These are phyloP conservation scores for Lipomyces oligophaga DNA, from an alignment of 805 yeast species.

Conservation along the genomic window DNA sequence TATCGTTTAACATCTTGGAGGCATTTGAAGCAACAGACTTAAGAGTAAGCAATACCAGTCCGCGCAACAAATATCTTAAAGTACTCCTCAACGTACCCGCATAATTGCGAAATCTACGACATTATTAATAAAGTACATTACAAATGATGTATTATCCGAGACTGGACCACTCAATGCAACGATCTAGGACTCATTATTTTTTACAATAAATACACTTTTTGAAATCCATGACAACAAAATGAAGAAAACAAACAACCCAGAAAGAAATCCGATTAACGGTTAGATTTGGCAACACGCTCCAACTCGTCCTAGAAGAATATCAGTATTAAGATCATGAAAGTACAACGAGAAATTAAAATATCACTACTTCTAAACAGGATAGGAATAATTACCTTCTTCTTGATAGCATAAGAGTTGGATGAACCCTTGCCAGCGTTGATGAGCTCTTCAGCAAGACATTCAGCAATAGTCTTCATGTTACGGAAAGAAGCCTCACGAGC, in stretches of 20 bases:
- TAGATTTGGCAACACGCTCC: constrained; percentile 99
- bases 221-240: constrained; percentile 12
- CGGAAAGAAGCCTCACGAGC: constrained; percentile 99
- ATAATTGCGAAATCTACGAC: too few relatives aligned
- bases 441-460: constrained; percentile 99
- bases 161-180: too few relatives aligned
- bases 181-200: constrained; percentile 22
- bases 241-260: constrained; percentile 11
- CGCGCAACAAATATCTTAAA: too few relatives aligned
- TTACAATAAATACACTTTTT: constrained; percentile 28
- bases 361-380: not conserved
- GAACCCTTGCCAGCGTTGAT: constrained; percentile 99
- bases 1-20: too few relatives aligned
- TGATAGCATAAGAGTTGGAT: constrained; percentile 99
- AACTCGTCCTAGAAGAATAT: constrained; percentile 94
- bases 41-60: too few relatives aligned
- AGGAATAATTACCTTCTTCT: constrained; percentile 69
- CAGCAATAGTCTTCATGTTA: constrained; percentile 99
- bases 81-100: too few relatives aligned
- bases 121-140: too few relatives aligned
- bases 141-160: too few relatives aligned
- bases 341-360: not conserved
- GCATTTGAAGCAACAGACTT: too few relatives aligned
- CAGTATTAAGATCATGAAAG: constrained; percentile 4
- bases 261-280: constrained; percentile 70